Evolutionary conservation across 1,284 basidiomycete species (phyloP), one percentile per base, ranked within the genome.

Genomic region (Sparassis latifolia): DNA sequence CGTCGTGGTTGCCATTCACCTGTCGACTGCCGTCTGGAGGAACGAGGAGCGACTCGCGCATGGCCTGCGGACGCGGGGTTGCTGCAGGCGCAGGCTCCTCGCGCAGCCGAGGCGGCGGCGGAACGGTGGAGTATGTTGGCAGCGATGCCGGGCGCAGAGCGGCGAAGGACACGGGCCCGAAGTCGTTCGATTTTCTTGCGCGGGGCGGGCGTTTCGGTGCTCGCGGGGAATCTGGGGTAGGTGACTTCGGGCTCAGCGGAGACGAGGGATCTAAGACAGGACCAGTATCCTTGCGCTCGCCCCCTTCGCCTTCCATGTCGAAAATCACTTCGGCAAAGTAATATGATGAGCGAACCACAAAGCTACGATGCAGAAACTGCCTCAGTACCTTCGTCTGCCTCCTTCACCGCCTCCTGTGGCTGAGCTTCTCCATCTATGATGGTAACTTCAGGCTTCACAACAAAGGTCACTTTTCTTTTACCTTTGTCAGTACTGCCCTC

Each of bases 391-490:
- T 44, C 48, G 28, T 33, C 37, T 39, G 30, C 44, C 46, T 12
- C 12, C 27, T 12, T 44, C 47, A 12, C 65, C 67, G 45, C 66
- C 59, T 52, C 64, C 67, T 49, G 65, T 60, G 33, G 37, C 49
- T 64, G 66, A 38, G 60, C 70, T 20, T 20, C 68, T 38, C 66
- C 60, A 43, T 74, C 71, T 49, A 77, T 77, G 42, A 75, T 71
- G 31, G 73, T 65, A 6, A 77, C 72, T 40, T 74, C 78, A 12
- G 81, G 75, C 61, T 82, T 70, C 45, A 85, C 76, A 55, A 87
- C 78, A 58, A 89, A 89, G 6, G 84, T 87, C 27, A 89, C 86
- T 62, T 82, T 86, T 50, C 82, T 71, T 61, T 80, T 84, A 38
- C 73, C 76, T 61, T 80, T 86, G 33, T 51, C 41, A 31, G n/a